Conservation (phyloP, 2,329 filamentous ascomycete species). For the Aspergillus oerlinghausenensis region DNA sequence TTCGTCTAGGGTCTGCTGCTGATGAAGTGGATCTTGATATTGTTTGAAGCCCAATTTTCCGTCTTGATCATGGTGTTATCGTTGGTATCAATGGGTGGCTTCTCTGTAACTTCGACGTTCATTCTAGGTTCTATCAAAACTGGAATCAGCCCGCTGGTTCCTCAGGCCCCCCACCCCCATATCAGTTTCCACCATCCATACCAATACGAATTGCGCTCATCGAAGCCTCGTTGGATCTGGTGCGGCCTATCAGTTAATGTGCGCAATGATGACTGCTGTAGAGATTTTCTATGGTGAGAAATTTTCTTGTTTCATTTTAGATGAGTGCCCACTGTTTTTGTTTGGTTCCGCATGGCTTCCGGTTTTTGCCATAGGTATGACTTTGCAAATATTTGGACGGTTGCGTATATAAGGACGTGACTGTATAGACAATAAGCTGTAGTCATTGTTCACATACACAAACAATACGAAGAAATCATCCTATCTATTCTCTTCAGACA, state of each 20-base stretch:
- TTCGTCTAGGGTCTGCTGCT: slow-evolving; percentile 8
- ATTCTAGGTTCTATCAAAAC: background rate
- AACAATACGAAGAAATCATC: background rate
- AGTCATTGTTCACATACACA: background rate
- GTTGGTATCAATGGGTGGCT: background rate
- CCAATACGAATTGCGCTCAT: background rate
- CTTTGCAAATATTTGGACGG: background rate
- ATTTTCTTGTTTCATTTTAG: background rate
- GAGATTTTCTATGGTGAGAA: background rate
- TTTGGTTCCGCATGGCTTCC: slow-evolving; percentile 9
- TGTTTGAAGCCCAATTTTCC: background rate
- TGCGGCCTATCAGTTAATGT: background rate
- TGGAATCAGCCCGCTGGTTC: background rate
- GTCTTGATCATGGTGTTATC: background rate
- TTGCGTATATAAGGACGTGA: slow-evolving; percentile 5
- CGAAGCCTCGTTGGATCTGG: background rate
- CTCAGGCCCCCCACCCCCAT: background rate
- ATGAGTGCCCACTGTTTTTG: slow-evolving; percentile 2
- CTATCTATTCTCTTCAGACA: background rate
- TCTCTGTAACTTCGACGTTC: slow-evolving; percentile 6
- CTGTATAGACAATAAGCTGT: background rate
- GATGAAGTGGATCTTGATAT: background rate
- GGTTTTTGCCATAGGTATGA: slow-evolving; percentile 14
- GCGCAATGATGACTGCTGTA: background rate
- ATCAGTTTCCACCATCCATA: background rate